Base-by-base conservation (phyloP, 805 yeast species). In the Blastobotrys americana region DNA sequence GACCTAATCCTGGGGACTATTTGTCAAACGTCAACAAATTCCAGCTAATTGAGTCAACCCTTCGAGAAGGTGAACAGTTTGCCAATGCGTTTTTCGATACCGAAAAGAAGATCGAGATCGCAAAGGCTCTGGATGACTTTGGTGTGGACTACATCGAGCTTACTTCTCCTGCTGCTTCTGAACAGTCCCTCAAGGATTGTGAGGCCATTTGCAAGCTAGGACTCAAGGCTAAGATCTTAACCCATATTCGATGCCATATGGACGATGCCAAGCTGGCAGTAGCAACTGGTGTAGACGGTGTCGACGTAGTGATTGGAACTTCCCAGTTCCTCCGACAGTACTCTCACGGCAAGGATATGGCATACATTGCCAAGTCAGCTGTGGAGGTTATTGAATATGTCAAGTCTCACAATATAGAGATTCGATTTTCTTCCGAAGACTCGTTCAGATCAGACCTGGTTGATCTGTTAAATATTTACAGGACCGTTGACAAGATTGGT, bases 171-270 rank as follows among this genome's bases (percentile, higher is more conserved):
- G 97, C 94, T 49, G 97, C 98, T 35, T 81, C 93, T 47, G 97
- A 90, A 67, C 97, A 90, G 72, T 78, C 89, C 48, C 78, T 93
- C 64, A 68, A 64, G 49, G 98, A 90, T 68, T 90, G 97, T 74
- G 97, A 93, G 72, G 97, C 97, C 47, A 90, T 90, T 57, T 93
- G 97, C 76, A 90, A 93, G 73, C 76, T 93, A 56, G 97, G 97
- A 8, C 78, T 90, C 65, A 87, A 84, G 71, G 90, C 97, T 53
- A 90, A 93, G 73, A 87, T 93, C 53, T 77, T 90, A 55, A 90
- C 98, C 41, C 97, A 90, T 67, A 93, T 93, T 56, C 80, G 97
- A 69, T 90, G 98, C 70, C 97, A 90, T 70, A 90, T 90, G 97
- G 97, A 90, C 67, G 98, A 93, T 61, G 98, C 97, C 46, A 77